Conservation (phyloP, 2,329 filamentous ascomycete species). For the Cordyceps javanica region DNA sequence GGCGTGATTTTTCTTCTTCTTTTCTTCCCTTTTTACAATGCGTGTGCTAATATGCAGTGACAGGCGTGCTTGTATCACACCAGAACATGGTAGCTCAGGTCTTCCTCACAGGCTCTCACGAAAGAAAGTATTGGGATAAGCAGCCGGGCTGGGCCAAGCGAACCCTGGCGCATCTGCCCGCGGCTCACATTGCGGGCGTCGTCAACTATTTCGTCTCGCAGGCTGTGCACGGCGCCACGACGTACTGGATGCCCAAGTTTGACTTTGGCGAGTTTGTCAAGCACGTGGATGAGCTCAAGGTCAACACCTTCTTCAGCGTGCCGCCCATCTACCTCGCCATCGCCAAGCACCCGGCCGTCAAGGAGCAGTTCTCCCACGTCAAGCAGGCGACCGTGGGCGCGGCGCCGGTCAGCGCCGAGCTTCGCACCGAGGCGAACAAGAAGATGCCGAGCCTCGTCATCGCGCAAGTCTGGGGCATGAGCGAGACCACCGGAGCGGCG, state of each 20-base stretch:
- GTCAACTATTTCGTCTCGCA: conserved; percentile 37
- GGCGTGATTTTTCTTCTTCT: not conserved
- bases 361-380: conserved; percentile 47
- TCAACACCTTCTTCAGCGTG: conserved; percentile 53
- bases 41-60: not conserved
- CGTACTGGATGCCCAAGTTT: conserved; percentile 60
- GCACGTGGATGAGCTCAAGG: conserved; percentile 41
- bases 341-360: conserved; percentile 49
- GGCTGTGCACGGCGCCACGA: conserved; percentile 36
- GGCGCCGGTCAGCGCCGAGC: conserved; percentile 48
- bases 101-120: conserved; percentile 24
- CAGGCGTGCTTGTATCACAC: conserved; percentile 38
- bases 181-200: conserved; percentile 41
- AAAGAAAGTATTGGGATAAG: conserved; percentile 24
- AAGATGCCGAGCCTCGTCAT: conserved; percentile 43
- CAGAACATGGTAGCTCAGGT: conserved; percentile 35
- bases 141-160: conserved; percentile 25
- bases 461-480: conserved; percentile 52
- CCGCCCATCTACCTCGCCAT: conserved; percentile 56
- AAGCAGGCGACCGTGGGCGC: conserved; percentile 45
- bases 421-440: conserved; percentile 43
- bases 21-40: too few relatives aligned
- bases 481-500: conserved; percentile 46
- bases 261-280: conserved; percentile 49
- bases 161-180: conserved; percentile 37